Evolutionary conservation across 1,139 yeast genomes (phyloP), one percentile per base, ranked within the genome.

Genomic region (Nakaseomyces delphensis): DNA sequence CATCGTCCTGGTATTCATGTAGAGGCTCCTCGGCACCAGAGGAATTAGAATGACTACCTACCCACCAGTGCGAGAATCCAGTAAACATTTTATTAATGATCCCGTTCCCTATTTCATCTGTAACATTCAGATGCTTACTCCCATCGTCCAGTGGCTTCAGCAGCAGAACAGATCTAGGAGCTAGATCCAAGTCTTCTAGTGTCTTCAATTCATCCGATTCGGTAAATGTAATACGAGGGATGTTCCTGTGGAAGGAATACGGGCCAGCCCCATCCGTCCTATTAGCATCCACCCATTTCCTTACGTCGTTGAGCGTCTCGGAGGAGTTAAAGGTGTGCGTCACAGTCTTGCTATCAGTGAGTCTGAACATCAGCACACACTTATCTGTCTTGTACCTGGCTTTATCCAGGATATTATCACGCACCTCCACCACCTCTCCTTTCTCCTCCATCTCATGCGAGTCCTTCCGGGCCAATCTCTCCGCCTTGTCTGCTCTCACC

Each of bases 91-190:
- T 60, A 2, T 62, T 59, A 15, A 65, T 38, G 2, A 66, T 31
- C 1, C 70, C 64, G 3, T 57, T 56, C 11, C 51, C 55, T 37
- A 51, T 53, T 3, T 53, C 57, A 10, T 53, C 52, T 11, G 50
- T 44, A 9, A 53, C 43, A 20, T 49, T 51, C 8, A 46, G 30
- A 9, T 19, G 27, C 14, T 5, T 29, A 11, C 4, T 27, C 8
- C 31, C 21, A 10, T 15, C 7, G 14, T 14, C 27, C 13, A 40
- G 36, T 16, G 43, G 33, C 13, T 40, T 37, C 23, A 40, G 21
- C 23, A 79, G 75, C 38, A 83, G 61, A 0, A 80, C 83, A 11
- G 86, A 77, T 42, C 89, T 67, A 1, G 93, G 91, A 11, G 71
- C 64, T 44, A 83, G 64, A 7, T 70, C 75, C 40, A 83, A 64